Evolutionary conservation across 345 rosid species (phyloP).

Genomic region (Syzygium oleosum): DNA sequence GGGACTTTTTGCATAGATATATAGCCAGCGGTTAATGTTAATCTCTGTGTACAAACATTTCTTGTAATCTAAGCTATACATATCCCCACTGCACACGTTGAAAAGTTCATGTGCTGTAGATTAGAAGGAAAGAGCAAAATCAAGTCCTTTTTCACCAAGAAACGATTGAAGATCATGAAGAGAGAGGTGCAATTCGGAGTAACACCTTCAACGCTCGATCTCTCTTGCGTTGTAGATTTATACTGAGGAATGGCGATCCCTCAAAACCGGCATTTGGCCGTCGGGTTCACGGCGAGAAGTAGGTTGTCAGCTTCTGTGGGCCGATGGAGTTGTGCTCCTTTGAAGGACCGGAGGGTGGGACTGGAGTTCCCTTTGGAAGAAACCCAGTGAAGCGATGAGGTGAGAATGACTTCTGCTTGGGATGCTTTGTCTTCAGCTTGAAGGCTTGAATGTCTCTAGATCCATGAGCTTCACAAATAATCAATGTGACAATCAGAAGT

Average conservation of each 20-base stretch:
- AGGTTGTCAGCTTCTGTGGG: conserved; percentile 4
- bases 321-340: conserved; percentile 49
- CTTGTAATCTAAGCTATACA: neutral
- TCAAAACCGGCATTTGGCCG: neutral
- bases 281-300: neutral
- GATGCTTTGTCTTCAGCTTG: conserved; percentile 16
- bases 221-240: neutral
- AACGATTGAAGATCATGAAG: neutral
- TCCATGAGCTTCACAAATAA: conserved; percentile 2
- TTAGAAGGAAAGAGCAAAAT: neutral
- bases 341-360: conserved; percentile 75
- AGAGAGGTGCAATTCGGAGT: neutral
- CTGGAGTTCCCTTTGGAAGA: conserved; percentile 49
- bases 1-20: neutral
- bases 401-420: neutral
- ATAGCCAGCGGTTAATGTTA: neutral
- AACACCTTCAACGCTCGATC: neutral
- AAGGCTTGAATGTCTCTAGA: conserved; percentile 15
- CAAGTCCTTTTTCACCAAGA: neutral
- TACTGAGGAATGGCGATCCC: neutral
- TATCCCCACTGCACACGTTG: neutral
- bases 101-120: neutral
- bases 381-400: conserved; percentile 26
- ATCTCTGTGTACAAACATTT: neutral
- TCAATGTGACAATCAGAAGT: neutral